Evolutionary conservation across 2,329 filamentous ascomycete species (phyloP).

Genomic region (Microdochium trichocladiopsis): DNA sequence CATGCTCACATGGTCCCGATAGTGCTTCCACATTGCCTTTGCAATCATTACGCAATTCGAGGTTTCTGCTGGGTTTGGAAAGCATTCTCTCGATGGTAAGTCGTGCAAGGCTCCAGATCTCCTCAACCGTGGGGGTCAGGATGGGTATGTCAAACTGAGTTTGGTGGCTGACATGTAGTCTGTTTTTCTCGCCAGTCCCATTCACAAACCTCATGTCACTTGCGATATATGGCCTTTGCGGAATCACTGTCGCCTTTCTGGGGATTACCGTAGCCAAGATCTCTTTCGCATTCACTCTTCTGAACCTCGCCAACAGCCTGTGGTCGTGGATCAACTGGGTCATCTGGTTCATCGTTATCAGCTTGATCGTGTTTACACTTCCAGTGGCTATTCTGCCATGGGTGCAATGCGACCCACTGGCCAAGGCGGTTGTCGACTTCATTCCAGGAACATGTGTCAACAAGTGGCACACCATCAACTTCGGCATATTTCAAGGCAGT

Average conservation of each 20-base stretch:
- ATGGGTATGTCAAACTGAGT: too few species aligned
- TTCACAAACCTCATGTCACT: slow-evolving; percentile 7
- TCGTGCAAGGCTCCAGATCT: too few species aligned
- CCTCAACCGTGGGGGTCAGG: too few species aligned
- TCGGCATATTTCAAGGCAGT: too few species aligned
- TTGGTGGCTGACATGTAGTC: too few species aligned
- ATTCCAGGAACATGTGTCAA: slow-evolving; percentile 1
- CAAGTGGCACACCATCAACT: too few species aligned
- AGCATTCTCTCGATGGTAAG: too few species aligned
- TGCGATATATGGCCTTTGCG: slow-evolving; percentile 1
- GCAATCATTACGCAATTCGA: too few species aligned
- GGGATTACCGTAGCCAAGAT: slow-evolving; percentile 23
- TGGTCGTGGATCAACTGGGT: slow-evolving; percentile 9
- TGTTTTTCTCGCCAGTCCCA: neutral
- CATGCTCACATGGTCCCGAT: too few species aligned
- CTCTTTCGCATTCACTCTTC: slow-evolving; percentile 27
- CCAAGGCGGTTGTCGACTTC: slow-evolving; percentile 3
- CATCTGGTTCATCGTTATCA: slow-evolving; percentile 22
- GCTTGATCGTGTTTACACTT: slow-evolving; percentile 19
- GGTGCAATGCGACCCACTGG: slow-evolving; percentile 8
- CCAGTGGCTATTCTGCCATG: slow-evolving; percentile 11
- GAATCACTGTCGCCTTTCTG: neutral
- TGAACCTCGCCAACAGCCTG: slow-evolving; percentile 19
- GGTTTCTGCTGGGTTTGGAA: too few species aligned
- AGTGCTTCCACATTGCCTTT: too few species aligned